Evolutionary conservation across 352 stramenopile species (phyloP), one percentile per base, ranked within the genome.

Genomic region (Globisporangium parvum): DNA sequence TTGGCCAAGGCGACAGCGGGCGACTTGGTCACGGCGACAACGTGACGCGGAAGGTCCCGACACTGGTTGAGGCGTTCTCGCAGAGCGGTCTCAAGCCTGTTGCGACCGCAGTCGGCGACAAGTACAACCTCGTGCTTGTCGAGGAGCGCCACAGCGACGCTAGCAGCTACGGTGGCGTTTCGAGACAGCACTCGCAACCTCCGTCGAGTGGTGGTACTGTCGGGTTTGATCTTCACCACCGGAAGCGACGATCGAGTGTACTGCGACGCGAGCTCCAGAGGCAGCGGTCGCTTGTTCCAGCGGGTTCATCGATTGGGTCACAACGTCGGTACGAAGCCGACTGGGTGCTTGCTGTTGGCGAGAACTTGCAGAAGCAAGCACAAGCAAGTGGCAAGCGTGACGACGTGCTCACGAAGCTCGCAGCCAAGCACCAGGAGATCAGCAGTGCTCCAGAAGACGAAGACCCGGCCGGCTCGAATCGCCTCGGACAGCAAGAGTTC

Each of bases 41-140:
- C 37, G 44, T 72, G 39, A 89, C 82, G 11, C 62, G 67, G 0
- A 94, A 92, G 56, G 40, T 60, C 0, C 85, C 85, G 15, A 84
- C 73, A 4, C 57, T 67, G 51, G 63, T 94, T 31, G 77, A 91
- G 17, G 48, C 74, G 8, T 88, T 91, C 53, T 50, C 58, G 0
- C 60, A 82, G 20, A 72, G 56, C 14, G 73, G 71, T 0, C 28
- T 88, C 10, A 72, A 73, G 31, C 77, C 81, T 6, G 73, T 94
- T 10, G 75, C 82, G 12, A 88, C 93, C 42, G 85, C 85, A 21
- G 85, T 92, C 12, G 85, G 85, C 11, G 85, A 94, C 65, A 94
- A 94, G 59, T 94, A 94, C 51, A 94, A 92, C 33, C 66, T 94
- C 9, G 65, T 94, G 40, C 57, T 94, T 17, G 82, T 88, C 0